Percentiles rank a stretch among this genome's conserved stretches.
phyloP scores from a whole-genome alignment of 331 rosid species.

The Malus hybrid region DNA sequence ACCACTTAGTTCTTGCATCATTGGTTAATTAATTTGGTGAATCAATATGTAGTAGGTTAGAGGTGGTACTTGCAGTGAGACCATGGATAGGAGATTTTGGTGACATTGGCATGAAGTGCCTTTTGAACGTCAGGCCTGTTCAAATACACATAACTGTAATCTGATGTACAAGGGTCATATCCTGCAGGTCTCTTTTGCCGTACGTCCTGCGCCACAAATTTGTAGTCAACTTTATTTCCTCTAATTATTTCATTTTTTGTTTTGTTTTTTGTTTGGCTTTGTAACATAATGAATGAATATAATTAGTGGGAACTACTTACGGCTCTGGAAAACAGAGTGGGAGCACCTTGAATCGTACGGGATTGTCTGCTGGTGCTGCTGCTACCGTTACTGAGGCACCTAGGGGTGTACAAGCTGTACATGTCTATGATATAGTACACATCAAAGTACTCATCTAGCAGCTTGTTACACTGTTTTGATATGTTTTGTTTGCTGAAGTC shows the following conservation, averaged over 20 bases:
- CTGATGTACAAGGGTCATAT: slow-evolving; percentile 72
- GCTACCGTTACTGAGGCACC: slow-evolving; percentile 19
- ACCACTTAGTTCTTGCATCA: background rate
- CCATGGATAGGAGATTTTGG: slow-evolving; percentile 73
- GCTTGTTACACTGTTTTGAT: slow-evolving; percentile 16
- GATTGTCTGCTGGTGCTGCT: slow-evolving; percentile 4
- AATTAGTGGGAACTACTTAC: slow-evolving; percentile 30
- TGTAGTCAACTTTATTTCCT: background rate
- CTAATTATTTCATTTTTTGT: no score
- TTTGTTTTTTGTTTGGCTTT: no score
- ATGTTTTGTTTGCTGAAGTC: slow-evolving; percentile 32
- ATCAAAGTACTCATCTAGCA: slow-evolving; percentile 31
- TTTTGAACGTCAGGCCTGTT: slow-evolving; percentile 68
- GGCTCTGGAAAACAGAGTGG: slow-evolving; percentile 31
- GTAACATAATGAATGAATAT: background rate
- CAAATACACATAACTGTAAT: slow-evolving; percentile 41
- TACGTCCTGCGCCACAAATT: slow-evolving; percentile 21
- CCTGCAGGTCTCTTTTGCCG: slow-evolving; percentile 47
- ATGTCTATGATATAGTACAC: slow-evolving; percentile 59
- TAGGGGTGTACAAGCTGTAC: slow-evolving; percentile 72
- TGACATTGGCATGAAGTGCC: slow-evolving; percentile 81
- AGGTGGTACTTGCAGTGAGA: slow-evolving; percentile 31
- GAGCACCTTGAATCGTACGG: slow-evolving; percentile 13
- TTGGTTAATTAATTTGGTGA: background rate
- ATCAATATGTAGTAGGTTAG: background rate